phyloP scores from a whole-genome alignment of 768 basidiomycete genomes.

The Lactarius trivialis region DNA sequence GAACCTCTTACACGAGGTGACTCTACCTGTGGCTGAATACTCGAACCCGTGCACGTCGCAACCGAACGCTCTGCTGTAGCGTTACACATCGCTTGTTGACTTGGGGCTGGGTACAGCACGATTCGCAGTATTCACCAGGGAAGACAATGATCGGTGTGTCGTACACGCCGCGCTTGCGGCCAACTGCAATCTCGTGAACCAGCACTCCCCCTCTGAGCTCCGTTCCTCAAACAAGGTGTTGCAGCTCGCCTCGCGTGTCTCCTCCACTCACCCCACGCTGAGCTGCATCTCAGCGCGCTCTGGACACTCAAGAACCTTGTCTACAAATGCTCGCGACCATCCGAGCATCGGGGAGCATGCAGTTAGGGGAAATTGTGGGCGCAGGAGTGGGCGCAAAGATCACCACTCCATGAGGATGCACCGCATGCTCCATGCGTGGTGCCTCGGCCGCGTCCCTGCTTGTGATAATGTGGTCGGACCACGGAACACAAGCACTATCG shows the following conservation, averaged over 20 bases:
- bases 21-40: no score
- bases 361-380: no score
- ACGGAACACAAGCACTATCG: no score
- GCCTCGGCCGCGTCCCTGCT: no score
- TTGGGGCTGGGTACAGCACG: slow-evolving; percentile 69
- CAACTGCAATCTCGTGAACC: slow-evolving; percentile 80
- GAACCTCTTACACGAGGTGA: no score
- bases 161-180: slow-evolving; percentile 62
- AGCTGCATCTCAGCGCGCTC: slow-evolving; percentile 61
- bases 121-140: slow-evolving; percentile 48
- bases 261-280: slow-evolving; percentile 44
- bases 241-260: slow-evolving; percentile 59
- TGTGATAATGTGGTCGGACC: no score
- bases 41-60: no score
- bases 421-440: no score
- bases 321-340: slow-evolving; percentile 57
- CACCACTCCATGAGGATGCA: no score
- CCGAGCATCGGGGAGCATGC: no score
- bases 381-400: no score
- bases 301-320: slow-evolving; percentile 85
- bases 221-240: slow-evolving; percentile 60
- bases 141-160: slow-evolving; percentile 64
- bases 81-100: slow-evolving; percentile 85
- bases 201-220: slow-evolving; percentile 75
- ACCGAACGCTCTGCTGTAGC: no score